These are phyloP conservation scores for Pyrenophora teres DNA, from an alignment of 2,329 filamentous ascomycete species.

Conservation along the genomic window DNA sequence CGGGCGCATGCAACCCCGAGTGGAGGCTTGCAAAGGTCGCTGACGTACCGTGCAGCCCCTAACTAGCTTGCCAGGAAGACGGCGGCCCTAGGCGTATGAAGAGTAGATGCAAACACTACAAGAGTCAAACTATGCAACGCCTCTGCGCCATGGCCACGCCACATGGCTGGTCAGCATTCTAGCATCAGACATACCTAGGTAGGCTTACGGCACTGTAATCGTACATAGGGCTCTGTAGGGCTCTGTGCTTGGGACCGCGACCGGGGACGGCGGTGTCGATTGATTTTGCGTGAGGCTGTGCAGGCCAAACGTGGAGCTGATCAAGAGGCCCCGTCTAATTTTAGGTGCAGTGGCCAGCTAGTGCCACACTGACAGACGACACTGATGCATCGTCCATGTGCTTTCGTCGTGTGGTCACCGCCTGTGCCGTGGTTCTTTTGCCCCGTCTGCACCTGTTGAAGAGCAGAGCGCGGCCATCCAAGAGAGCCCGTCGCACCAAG, in stretches of 20 bases:
- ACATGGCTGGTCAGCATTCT: background rate
- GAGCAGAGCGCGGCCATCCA: conserved; percentile 3
- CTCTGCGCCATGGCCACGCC: too few species aligned
- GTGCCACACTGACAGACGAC: conserved; percentile 21
- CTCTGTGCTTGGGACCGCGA: too few species aligned
- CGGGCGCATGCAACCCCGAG: conserved; percentile 9
- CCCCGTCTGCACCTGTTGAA: conserved; percentile 1
- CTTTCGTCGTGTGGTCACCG: conserved; percentile 15
- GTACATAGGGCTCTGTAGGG: background rate
- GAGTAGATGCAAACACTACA: conserved; percentile 2
- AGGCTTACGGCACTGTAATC: background rate
- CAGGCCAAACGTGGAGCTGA: conserved; percentile 23
- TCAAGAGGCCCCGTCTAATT: conserved; percentile 25
- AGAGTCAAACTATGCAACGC: background rate
- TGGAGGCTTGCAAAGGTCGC: conserved; percentile 8
- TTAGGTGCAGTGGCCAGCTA: conserved; percentile 23
- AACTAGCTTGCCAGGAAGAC: conserved; percentile 9
- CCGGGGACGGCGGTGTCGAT: conserved; percentile 8
- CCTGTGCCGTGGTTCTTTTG: conserved; percentile 9
- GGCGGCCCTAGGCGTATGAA: background rate
- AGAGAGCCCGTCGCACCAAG: conserved; percentile 15
- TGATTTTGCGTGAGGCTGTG: conserved; percentile 33
- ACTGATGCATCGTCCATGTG: conserved; percentile 2
- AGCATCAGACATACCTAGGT: background rate
- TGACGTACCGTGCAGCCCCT: conserved; percentile 16